These are phyloP conservation scores for Spinacia oleracea DNA, from an alignment of 179 eudicot species.

Conservation along the genomic window DNA sequence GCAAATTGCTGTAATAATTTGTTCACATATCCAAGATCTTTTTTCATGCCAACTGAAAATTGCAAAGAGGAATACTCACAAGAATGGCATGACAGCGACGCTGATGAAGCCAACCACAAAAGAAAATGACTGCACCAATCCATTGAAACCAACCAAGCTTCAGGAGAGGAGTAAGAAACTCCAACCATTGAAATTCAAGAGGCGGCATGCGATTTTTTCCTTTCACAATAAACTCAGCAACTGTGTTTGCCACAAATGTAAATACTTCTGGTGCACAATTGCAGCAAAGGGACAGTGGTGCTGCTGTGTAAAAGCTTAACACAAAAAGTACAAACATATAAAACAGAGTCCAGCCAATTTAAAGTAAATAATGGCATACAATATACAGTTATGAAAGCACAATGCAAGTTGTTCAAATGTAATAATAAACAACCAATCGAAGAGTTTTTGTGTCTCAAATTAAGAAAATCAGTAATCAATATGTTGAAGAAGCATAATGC, in stretches of 20 bases:
- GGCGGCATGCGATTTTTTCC: slow-evolving; percentile 56
- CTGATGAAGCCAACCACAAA: slow-evolving; percentile 93
- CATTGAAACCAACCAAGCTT: slow-evolving; percentile 66
- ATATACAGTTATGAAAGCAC: background rate
- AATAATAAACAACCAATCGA: background rate
- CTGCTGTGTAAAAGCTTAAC: slow-evolving; percentile 80
- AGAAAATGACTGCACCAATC: slow-evolving; percentile 71
- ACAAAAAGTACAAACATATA: slow-evolving; percentile 31
- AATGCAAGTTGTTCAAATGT: background rate
- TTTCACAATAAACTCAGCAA: slow-evolving; percentile 55
- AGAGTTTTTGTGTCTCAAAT: background rate
- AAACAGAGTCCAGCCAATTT: slow-evolving; percentile 20
- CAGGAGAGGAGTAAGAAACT: slow-evolving; percentile 49
- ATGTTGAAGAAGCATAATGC: background rate
- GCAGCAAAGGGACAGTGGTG: slow-evolving; percentile 81
- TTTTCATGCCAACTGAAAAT: background rate
- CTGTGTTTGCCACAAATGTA: slow-evolving; percentile 33
- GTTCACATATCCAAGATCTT: slow-evolving; percentile 4
- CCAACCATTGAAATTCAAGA: slow-evolving; percentile 50
- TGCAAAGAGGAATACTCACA: slow-evolving; percentile 46
- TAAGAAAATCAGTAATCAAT: background rate
- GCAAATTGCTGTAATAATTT: background rate
- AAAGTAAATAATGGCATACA: slow-evolving; percentile 8
- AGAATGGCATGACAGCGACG: slow-evolving; percentile 76
- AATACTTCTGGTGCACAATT: slow-evolving; percentile 55